Evolutionary conservation across 2,329 filamentous ascomycete genomes (phyloP).

Genomic region (Curvularia lunata): DNA sequence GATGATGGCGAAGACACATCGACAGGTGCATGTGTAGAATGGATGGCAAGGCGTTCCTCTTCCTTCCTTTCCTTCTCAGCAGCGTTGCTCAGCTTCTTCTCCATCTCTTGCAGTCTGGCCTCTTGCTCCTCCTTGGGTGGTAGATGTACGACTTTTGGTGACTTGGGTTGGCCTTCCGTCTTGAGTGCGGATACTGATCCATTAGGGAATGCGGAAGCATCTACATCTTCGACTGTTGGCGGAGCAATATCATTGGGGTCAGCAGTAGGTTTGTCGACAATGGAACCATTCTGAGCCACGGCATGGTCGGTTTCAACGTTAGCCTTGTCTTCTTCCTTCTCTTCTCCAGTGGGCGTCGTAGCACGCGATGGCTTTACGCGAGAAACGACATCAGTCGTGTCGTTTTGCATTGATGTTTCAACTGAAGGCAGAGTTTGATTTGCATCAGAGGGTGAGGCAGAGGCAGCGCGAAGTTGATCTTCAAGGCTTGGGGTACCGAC

Average conservation of each 20-base stretch:
- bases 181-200: slow-evolving; percentile 1
- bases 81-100: slow-evolving; percentile 47
- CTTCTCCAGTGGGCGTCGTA: slow-evolving; percentile 20
- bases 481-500: slow-evolving; percentile 35
- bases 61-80: slow-evolving; percentile 49
- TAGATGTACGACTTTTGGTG: slow-evolving; percentile 53
- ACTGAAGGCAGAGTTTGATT: slow-evolving; percentile 31
- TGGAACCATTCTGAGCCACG: slow-evolving; percentile 17
- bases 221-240: slow-evolving; percentile 42
- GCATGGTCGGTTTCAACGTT: slow-evolving; percentile 14
- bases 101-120: slow-evolving; percentile 52
- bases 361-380: slow-evolving; percentile 17
- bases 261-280: slow-evolving; percentile 27
- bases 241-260: slow-evolving; percentile 36
- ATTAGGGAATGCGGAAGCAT: slow-evolving; percentile 10
- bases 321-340: slow-evolving; percentile 23
- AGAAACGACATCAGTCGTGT: slow-evolving; percentile 18
- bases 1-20: slow-evolving; percentile 64
- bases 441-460: slow-evolving; percentile 43
- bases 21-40: slow-evolving; percentile 29
- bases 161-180: slow-evolving; percentile 23
- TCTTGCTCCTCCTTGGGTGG: slow-evolving; percentile 60
- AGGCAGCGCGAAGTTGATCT: slow-evolving; percentile 45
- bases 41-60: slow-evolving; percentile 43
- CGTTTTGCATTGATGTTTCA: slow-evolving; percentile 25